Base-by-base conservation (phyloP, 805 yeast genomes). In the Yamadazyma scolyti region DNA sequence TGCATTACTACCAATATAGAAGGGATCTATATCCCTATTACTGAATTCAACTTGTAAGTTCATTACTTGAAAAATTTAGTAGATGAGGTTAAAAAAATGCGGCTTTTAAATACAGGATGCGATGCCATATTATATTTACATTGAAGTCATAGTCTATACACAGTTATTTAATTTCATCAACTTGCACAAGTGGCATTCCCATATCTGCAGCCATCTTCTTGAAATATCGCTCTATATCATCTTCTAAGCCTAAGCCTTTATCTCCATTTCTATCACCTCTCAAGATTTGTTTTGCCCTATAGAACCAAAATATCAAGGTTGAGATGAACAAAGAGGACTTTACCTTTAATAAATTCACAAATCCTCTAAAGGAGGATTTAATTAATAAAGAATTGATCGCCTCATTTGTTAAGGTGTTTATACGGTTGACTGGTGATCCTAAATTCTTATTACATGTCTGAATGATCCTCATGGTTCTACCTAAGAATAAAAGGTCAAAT, bases 1-100 rank as follows among this genome's bases (percentile, higher is more conserved):
- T 17, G 80, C 66, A 2, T 93, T 75, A 5, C 93, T 86, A 16
- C 97, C 96, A 10, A 85, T 75, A 53, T 86, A 93, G 46, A 89
- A 79, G 10, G 98, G 97, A 31, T 76, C 79, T 23, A 90, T 68
- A 33, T 75, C 72, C 8, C 46, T 47, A 39, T 68, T 61, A 33
- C 54, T 59, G 43, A 65, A 74, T 13, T 72, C 58, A 4, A 71
- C 62, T 36, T 58, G 65, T 20, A 65, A 34, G 12, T 47, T 51
- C 56, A 52, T 50, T 5, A 4, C 28, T 25, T 12, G 11, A 20
- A 24, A 33, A 25, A 31, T 20, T 19, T 23, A 23, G 32, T 20
- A 23, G n/a, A n/a, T n/a, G n/a, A n/a, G n/a, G n/a, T n/a, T n/a
- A n/a, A 26, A 10, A 11, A 16, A 16, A 6, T 5, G 12, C n/a